Evolutionary conservation across 1,139 yeast genomes (phyloP).

Genomic region (Petasospora fabianii): DNA sequence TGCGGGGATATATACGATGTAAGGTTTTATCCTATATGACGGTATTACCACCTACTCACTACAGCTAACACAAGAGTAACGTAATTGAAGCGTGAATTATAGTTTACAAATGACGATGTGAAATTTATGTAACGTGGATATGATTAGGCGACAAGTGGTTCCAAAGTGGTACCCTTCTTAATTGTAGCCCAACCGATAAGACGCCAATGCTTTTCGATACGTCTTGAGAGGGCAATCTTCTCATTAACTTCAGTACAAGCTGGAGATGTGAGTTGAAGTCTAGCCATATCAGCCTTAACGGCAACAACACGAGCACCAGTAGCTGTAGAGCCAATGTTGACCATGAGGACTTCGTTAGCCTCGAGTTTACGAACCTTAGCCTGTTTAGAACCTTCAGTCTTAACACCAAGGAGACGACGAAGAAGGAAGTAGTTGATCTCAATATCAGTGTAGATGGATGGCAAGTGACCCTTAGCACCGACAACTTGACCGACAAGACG

Average conservation of each 20-base stretch:
- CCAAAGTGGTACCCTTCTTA: conserved; percentile 88
- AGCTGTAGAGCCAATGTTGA: conserved; percentile 97
- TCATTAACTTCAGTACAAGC: conserved; percentile 98
- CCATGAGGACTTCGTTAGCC: conserved; percentile 96
- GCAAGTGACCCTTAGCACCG: conserved; percentile 94
- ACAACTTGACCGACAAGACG: conserved; percentile 99
- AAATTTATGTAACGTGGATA: background rate
- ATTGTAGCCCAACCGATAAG: conserved; percentile 99
- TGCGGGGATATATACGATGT: no score
- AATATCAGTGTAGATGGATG: conserved; percentile 93
- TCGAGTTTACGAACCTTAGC: conserved; percentile 95
- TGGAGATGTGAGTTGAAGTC: conserved; percentile 93
- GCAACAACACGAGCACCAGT: conserved; percentile 99
- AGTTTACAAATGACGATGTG: background rate
- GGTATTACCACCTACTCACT: no score
- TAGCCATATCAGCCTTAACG: conserved; percentile 98
- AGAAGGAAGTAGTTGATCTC: conserved; percentile 96
- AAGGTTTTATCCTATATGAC: no score
- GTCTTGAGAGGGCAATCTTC: conserved; percentile 97
- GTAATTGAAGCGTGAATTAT: background rate
- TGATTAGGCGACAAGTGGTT: conserved; percentile 39
- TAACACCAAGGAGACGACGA: conserved; percentile 96
- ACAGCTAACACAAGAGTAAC: no score
- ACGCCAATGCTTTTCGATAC: conserved; percentile 99
- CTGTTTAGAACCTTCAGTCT: conserved; percentile 96